Base-by-base conservation (phyloP, 148 eudicot genomes). In the Camellia japonica region DNA sequence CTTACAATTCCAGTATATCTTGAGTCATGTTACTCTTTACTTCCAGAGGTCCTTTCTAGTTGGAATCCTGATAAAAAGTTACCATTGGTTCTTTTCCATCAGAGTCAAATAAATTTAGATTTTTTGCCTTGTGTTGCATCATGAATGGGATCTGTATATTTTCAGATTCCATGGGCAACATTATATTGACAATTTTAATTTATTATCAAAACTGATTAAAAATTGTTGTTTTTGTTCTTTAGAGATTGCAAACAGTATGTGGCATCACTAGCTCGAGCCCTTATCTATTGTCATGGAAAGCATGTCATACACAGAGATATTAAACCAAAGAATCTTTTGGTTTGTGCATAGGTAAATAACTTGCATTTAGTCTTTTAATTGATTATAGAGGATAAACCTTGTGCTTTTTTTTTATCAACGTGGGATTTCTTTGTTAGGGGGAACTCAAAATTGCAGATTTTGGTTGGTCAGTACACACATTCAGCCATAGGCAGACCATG, bases 391-490 rank as follows among this genome's bases (percentile, higher is more conserved):
- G 54, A 82, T 61, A 18, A 41, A 20, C 16, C 42, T 19, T 71
- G 68, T 59, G 52, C 79, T 73, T 10, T 18, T 12, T 19, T 7
- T 3, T 47, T n/a, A 6, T 66, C 77, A 49, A 55, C 23, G n/a
- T 23, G 58, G 44, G 68, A 23, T 6, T 67, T 82, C 47, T 64
- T 18, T 84, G 42, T 71, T 86, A 95, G 99, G 99, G 99, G 70
- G 99, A 92, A 80, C 90, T 95, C 67, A 95, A 95, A 86, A 95
- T 95, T 84, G 99, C 99, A 14, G 99, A 95, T 84, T 95, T 95
- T 84, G 99, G 99, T 52, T 95, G 99, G 99, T 95, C 99, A 4
- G 99, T 95, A 60, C 99, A 95, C 87, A 95, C 99, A 13, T 95
- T 93, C 66, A 92, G 89, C 84, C 93, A 97, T 19, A 90, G 99